Evolutionary conservation across 2,329 filamentous ascomycete species (phyloP), one percentile per base, ranked within the genome.

Genomic region (Colletotrichum simmondsii): DNA sequence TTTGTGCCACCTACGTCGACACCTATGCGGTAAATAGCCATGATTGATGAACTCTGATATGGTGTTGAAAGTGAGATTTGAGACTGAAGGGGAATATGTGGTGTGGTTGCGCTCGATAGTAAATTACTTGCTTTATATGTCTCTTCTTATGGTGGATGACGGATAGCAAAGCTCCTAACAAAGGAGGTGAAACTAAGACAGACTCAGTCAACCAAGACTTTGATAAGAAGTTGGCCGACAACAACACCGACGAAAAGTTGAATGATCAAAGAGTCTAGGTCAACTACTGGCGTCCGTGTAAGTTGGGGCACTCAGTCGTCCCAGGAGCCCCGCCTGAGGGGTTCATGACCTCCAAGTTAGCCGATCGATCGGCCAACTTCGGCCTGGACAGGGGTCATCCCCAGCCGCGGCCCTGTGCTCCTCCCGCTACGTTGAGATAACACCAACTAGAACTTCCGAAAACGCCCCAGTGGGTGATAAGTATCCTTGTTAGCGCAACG

Each of bases 21-120:
- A 37, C 83, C 83, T 35, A 88, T 85, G 57, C 86, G 83, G 74
- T 85, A 87, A 24, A 82, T 77, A 12, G 81, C 78, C 81, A 83
- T 83, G 69, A 19, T 75, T 19, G 8, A 10, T 24, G 42, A 11
- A 22, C 19, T n/a, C 19, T 22, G 1, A 19, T 22, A n/a, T 49
- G 42, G 19, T 22, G 19, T n/a, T 19, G 16, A 49, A 16, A 14
- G 14, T 35, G 32, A 35, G 11, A 11, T 0, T 4, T 49, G 42
- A 49, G 3, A 19, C 4, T 1, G 19, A 49, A 10, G 19, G 42
- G 19, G 3, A 8, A n/a, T 0, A 49, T 3, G 2, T 10, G 1
- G 19, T 49, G 19, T 49, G 37, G 37, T 42, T 42, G 14, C 37
- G 14, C 8, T 16, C 16, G 4, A 16, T 3, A 42, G 5, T 19